Conservation (phyloP, 345 rosid genomes). For the Hibiscus syriacus region DNA sequence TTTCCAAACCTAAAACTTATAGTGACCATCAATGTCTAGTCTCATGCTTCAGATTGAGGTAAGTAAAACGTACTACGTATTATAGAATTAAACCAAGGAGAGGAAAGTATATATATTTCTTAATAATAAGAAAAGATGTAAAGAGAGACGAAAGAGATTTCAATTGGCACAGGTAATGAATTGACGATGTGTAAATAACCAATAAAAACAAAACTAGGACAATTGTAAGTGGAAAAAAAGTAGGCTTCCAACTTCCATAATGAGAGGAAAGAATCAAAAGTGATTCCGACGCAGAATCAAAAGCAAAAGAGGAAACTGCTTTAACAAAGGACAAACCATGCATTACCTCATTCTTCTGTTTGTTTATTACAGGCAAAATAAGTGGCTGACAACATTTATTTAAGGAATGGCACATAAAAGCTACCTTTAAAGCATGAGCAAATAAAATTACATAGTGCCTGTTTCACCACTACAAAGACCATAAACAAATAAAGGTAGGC, state of each 20-base stretch:
- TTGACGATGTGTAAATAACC: background rate
- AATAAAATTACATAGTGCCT: background rate
- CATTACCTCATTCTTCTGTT: constrained; percentile 2
- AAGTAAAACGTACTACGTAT: background rate
- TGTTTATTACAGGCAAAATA: constrained; percentile 1
- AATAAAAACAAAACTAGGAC: background rate
- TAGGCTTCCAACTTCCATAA: background rate
- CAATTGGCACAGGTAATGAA: background rate
- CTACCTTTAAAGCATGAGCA: background rate
- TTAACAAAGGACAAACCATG: background rate
- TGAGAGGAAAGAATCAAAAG: background rate
- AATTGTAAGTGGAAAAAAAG: background rate
- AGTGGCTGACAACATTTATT: background rate
- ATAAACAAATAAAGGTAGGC: background rate
- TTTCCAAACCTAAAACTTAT: background rate
- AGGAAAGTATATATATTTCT: background rate
- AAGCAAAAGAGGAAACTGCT: background rate
- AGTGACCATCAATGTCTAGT: background rate
- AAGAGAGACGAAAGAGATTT: background rate
- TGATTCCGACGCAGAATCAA: background rate
- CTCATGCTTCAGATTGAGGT: background rate
- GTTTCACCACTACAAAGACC: background rate
- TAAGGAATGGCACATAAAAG: background rate
- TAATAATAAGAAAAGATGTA: background rate
- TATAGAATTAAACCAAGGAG: background rate